A percentile compares a stretch with the other conserved stretches of the same genome.
Evolutionary conservation across 805 yeast species (phyloP).

Genomic region (Cyberlindnera americana): DNA sequence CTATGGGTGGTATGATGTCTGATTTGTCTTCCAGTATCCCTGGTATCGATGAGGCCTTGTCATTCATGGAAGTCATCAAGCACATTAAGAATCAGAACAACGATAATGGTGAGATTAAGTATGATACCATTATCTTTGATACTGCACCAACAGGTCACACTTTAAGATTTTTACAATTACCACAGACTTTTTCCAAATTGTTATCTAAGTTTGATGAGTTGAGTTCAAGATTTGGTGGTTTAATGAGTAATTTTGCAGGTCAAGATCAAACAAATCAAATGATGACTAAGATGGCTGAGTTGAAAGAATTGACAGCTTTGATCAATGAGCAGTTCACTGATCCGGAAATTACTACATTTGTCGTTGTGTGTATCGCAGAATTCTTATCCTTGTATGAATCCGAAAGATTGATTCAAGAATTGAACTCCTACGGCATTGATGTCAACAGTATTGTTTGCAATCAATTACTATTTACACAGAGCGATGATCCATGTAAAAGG

Average conservation of each 20-base stretch:
- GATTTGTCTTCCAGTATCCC: conserved; percentile 95
- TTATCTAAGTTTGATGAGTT: conserved; percentile 84
- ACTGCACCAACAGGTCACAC: conserved; percentile 99
- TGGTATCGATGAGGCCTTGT: conserved; percentile 96
- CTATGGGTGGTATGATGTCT: conserved; percentile 71
- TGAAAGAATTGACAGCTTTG: conserved; percentile 76
- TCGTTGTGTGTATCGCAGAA: conserved; percentile 97
- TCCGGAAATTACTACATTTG: conserved; percentile 92
- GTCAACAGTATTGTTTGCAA: conserved; percentile 95
- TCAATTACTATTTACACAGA: conserved; percentile 83
- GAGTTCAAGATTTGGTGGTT: conserved; percentile 84
- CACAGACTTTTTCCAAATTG: conserved; percentile 85
- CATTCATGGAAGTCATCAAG: conserved; percentile 96
- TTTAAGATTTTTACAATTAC: conserved; percentile 88
- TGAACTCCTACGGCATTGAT: conserved; percentile 92
- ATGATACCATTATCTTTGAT: conserved; percentile 90
- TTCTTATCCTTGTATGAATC: conserved; percentile 94
- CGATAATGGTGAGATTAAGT: conserved; percentile 40
- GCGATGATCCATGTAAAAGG: conserved; percentile 76
- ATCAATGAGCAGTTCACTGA: conserved; percentile 94
- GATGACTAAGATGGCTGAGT: conserved; percentile 72
- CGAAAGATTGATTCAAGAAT: conserved; percentile 95
- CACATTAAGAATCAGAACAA: conserved; percentile 79
- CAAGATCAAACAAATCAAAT: conserved; percentile 53
- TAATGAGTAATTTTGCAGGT: conserved; percentile 73